Percentiles rank a stretch among this genome's conserved stretches.
These are phyloP conservation scores for Fagus sylvatica DNA, from an alignment of 306 rosid genomes.

Conservation along the genomic window DNA sequence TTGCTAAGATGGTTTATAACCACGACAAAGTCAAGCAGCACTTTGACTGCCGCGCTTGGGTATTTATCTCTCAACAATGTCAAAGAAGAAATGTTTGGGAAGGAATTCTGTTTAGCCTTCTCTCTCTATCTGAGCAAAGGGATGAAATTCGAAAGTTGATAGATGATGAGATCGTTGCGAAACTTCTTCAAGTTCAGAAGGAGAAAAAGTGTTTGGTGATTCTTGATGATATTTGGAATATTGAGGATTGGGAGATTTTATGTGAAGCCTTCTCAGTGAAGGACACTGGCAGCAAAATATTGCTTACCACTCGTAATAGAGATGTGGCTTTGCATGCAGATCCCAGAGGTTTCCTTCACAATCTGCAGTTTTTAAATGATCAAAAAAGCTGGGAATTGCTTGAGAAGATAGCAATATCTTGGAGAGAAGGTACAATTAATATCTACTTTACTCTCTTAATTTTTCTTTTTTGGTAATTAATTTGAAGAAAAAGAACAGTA, in stretches of 20 bases:
- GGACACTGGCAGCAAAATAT: not conserved
- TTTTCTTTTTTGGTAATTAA: not conserved
- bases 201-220: not conserved
- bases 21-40: fast-evolving
- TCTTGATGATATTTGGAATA: not conserved
- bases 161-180: not conserved
- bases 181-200: not conserved
- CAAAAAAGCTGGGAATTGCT: not conserved
- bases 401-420: not conserved
- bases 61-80: not conserved
- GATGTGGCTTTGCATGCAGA: fast-evolving
- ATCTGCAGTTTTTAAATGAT: not conserved
- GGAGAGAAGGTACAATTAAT: not conserved
- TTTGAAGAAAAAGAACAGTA: not conserved
- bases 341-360: not conserved
- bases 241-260: not conserved
- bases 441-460: too few species aligned
- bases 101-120: not conserved
- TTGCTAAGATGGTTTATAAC: not conserved
- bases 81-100: not conserved
- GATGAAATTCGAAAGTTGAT: not conserved
- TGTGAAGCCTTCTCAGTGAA: fast-evolving
- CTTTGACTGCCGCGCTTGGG: fast-evolving
- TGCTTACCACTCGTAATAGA: not conserved
- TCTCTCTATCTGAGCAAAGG: fast-evolving